Evolutionary conservation across 2,329 filamentous ascomycete genomes (phyloP).

Genomic region (Pseudopyrenochaeta lycopersici): DNA sequence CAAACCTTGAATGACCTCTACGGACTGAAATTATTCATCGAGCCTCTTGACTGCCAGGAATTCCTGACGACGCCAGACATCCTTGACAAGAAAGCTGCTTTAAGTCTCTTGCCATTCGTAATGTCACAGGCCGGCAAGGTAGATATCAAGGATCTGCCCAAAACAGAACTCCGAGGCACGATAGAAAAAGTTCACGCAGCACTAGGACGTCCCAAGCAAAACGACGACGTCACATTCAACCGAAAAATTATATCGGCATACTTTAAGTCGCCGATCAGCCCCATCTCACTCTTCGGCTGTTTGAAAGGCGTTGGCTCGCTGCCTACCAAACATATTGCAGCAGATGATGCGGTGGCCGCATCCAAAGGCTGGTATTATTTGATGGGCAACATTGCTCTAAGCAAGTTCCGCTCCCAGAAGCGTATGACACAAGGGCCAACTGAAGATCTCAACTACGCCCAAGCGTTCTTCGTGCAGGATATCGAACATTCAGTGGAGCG

Average conservation of each 20-base stretch:
- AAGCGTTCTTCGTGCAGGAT: slow-evolving; percentile 81
- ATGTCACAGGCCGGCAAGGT: slow-evolving; percentile 82
- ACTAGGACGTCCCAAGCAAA: slow-evolving; percentile 78
- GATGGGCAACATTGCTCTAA: slow-evolving; percentile 85
- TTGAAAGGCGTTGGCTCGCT: slow-evolving; percentile 75
- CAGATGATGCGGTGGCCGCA: slow-evolving; percentile 74
- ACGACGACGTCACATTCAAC: slow-evolving; percentile 85
- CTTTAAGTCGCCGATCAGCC: slow-evolving; percentile 84
- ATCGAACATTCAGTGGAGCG: slow-evolving; percentile 81
- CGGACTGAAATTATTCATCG: slow-evolving; percentile 47
- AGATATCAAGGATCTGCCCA: slow-evolving; percentile 88
- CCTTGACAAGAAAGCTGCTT: slow-evolving; percentile 80
- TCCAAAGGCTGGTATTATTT: slow-evolving; percentile 92
- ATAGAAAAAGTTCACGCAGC: slow-evolving; percentile 94
- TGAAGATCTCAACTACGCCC: slow-evolving; percentile 83
- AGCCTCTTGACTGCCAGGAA: slow-evolving; percentile 56
- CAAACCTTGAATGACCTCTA: slow-evolving; percentile 63
- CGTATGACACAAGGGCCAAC: slow-evolving; percentile 80
- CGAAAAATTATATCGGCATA: slow-evolving; percentile 82
- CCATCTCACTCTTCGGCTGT: slow-evolving; percentile 80
- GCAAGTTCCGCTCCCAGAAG: slow-evolving; percentile 83
- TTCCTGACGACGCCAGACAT: slow-evolving; percentile 80
- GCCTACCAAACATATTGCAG: slow-evolving; percentile 58
- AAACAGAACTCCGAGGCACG: slow-evolving; percentile 86
- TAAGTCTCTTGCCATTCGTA: slow-evolving; percentile 84